phyloP scores from a whole-genome alignment of 306 rosid species.

The Vicia villosa region DNA sequence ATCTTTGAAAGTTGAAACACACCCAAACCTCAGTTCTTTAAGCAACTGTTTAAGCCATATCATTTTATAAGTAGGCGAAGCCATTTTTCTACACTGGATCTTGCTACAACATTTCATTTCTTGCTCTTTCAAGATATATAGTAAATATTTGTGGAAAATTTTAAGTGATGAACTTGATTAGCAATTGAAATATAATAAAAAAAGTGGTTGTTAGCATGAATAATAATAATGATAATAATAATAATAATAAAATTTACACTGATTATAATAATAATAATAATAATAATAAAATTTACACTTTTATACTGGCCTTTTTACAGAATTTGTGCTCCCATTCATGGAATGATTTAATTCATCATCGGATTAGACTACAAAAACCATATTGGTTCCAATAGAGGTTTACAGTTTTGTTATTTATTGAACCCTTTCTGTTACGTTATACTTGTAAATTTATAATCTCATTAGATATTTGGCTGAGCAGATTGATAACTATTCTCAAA shows the following conservation, averaged over 20 bases:
- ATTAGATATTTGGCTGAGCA: conserved; percentile 4
- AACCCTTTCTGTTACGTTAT: conserved; percentile 1
- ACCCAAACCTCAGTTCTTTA: not conserved
- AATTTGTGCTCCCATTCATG: not conserved
- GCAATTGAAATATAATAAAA: not conserved
- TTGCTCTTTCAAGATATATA: not conserved
- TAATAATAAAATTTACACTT: conserved; percentile 13
- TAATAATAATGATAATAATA: too few relatives aligned
- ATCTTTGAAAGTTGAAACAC: not conserved
- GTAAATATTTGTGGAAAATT: not conserved
- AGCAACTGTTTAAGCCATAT: not conserved
- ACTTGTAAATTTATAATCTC: conserved; percentile 7
- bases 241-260: too few relatives aligned
- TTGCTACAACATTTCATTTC: not conserved
- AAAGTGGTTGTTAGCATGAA: not conserved
- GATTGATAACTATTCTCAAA: conserved; percentile 6
- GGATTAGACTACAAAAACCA: conserved; percentile 7
- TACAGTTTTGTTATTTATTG: not conserved
- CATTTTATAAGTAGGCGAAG: not conserved
- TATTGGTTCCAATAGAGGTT: not conserved
- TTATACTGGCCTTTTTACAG: not conserved
- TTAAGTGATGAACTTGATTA: not conserved
- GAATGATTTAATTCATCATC: not conserved
- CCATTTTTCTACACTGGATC: not conserved
- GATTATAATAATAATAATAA: not conserved